phyloP scores from a whole-genome alignment of 2,329 filamentous ascomycete species.

The Colletotrichum sp. region DNA sequence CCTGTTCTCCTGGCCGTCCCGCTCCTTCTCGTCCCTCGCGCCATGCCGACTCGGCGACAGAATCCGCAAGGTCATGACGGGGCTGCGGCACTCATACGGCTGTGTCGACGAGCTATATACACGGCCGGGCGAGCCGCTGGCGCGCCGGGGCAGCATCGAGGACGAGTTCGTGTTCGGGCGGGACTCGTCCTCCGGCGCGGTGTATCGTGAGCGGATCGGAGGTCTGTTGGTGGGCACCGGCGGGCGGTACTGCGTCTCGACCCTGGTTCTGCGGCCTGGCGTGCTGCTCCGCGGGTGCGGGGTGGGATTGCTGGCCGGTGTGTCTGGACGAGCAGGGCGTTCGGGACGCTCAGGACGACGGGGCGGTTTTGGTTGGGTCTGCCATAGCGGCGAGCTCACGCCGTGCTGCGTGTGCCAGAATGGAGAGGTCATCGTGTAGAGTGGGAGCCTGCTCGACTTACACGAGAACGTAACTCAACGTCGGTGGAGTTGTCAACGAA shows the following conservation, averaged over 20 bases:
- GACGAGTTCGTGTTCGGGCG: not conserved
- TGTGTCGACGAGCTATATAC: constrained; percentile 9
- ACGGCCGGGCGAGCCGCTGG: not conserved
- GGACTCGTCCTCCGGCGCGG: not conserved
- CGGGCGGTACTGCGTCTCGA: not conserved
- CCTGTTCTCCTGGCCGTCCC: not conserved
- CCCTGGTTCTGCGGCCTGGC: not conserved
- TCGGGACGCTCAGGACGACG: not conserved
- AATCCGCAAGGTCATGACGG: constrained; percentile 11
- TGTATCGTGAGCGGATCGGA: not conserved
- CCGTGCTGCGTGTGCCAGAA: not conserved
- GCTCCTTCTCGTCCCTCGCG: not conserved
- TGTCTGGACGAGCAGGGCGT: not conserved
- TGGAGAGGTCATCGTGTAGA: not conserved
- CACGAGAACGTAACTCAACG: not conserved
- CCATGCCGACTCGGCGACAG: not conserved
- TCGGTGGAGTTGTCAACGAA: not conserved
- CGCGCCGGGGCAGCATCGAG: not conserved
- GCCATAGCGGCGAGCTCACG: not conserved
- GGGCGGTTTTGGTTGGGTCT: not conserved
- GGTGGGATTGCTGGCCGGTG: not conserved
- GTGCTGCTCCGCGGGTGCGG: not conserved
- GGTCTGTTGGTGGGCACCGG: not conserved
- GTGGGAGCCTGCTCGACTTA: not conserved
- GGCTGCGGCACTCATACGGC: constrained; percentile 4